Percentiles rank a stretch among this genome's conserved stretches.
Evolutionary conservation across 257 asterid species (phyloP).

Genomic region (Nicotiana knightiana): DNA sequence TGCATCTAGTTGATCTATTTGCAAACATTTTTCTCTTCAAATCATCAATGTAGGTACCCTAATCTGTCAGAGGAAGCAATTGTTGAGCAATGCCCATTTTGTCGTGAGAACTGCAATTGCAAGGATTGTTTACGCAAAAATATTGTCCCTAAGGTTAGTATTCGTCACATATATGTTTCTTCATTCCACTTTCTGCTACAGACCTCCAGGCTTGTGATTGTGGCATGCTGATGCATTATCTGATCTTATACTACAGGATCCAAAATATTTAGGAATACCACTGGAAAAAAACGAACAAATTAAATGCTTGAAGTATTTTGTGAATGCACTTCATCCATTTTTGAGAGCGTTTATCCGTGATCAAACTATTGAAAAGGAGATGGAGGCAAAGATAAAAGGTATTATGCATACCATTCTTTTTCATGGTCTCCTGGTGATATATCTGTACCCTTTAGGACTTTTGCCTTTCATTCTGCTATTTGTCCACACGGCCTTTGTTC

Average conservation of each 20-base stretch:
- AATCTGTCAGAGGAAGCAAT: slow-evolving; percentile 36
- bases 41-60: slow-evolving; percentile 46
- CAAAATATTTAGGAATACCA: slow-evolving; percentile 30
- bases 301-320: slow-evolving; percentile 23
- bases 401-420: slow-evolving; percentile 2
- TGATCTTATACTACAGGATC: slow-evolving; percentile 27
- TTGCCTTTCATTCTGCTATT: not conserved
- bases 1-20: not conserved
- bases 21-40: not conserved
- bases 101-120: slow-evolving; percentile 60
- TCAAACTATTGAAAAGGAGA: slow-evolving; percentile 37
- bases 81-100: slow-evolving; percentile 43
- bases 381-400: slow-evolving; percentile 51
- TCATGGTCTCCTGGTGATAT: not conserved
- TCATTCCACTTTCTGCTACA: slow-evolving; percentile 3
- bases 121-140: slow-evolving; percentile 45
- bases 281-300: slow-evolving; percentile 14
- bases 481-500: not conserved
- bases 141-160: slow-evolving; percentile 27
- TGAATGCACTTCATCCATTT: slow-evolving; percentile 30
- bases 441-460: not conserved
- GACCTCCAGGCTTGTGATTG: not conserved
- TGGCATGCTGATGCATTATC: not conserved
- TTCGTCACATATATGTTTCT: not conserved
- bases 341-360: slow-evolving; percentile 31